phyloP scores from a whole-genome alignment of 441 rosid genomes.

The Euphorbia corollata region DNA sequence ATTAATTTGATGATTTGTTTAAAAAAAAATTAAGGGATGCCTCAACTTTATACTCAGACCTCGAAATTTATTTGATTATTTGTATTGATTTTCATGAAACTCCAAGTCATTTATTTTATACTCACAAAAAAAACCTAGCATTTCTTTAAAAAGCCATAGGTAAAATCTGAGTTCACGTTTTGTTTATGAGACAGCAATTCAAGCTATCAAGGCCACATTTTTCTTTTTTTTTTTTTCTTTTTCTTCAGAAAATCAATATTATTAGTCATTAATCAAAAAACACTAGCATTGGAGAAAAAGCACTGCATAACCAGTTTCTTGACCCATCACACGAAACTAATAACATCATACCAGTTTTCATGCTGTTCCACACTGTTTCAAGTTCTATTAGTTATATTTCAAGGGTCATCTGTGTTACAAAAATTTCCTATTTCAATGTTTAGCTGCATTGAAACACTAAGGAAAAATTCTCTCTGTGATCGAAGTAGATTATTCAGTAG shows the following conservation, averaged over 20 bases:
- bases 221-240: background rate
- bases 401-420: background rate
- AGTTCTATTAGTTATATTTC: background rate
- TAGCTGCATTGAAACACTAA: background rate
- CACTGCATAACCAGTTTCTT: background rate
- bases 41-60: background rate
- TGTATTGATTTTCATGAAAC: background rate
- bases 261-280: too few species aligned
- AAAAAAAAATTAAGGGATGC: background rate
- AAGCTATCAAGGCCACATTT: background rate
- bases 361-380: background rate
- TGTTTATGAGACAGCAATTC: background rate
- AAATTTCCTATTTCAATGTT: background rate
- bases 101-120: background rate
- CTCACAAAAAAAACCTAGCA: background rate
- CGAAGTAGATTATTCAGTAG: background rate
- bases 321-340: slow-evolving; percentile 5
- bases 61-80: background rate
- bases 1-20: background rate
- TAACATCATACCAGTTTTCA: background rate
- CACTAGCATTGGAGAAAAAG: background rate
- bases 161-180: background rate
- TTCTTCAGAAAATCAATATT: too few species aligned
- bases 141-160: background rate
- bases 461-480: background rate